Conservation (phyloP, 768 basidiomycete genomes). For the Russula sp. region DNA sequence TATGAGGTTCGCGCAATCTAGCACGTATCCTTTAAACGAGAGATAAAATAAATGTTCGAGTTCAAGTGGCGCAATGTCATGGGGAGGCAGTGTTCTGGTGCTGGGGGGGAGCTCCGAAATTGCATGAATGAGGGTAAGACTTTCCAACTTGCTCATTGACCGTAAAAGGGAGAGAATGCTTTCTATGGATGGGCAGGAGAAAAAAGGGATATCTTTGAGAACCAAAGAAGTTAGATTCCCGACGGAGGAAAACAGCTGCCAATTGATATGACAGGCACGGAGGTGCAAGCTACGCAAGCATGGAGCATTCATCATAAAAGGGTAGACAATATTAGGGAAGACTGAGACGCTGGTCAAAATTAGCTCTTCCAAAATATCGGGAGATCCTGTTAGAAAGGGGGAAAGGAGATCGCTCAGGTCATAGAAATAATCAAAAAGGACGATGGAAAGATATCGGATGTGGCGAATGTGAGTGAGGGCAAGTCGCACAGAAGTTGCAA, state of each 20-base stretch:
- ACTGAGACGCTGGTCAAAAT: background rate
- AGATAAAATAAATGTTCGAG: background rate
- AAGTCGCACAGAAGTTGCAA: slow-evolving; percentile 4
- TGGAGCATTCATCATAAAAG: slow-evolving; percentile 4
- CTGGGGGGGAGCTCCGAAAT: slow-evolving; percentile 1
- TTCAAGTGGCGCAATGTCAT: background rate
- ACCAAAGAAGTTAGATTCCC: slow-evolving; percentile 7
- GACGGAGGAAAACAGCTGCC: slow-evolving; percentile 2
- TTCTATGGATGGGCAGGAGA: slow-evolving; percentile 1
- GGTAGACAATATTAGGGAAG: background rate
- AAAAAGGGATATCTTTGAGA: background rate
- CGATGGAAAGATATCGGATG: slow-evolving; percentile 13
- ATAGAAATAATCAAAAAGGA: background rate
- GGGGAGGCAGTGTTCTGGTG: slow-evolving; percentile 4
- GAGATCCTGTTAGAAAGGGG: background rate
- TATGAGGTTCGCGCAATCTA: slow-evolving; percentile 11
- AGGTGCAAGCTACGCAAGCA: slow-evolving; percentile 6
- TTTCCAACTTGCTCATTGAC: slow-evolving; percentile 8
- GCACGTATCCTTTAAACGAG: background rate
- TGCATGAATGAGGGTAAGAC: background rate
- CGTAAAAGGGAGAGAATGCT: background rate
- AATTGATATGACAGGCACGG: slow-evolving; percentile 1
- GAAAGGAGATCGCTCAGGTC: slow-evolving; percentile 1
- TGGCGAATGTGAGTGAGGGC: slow-evolving; percentile 14
- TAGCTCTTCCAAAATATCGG: slow-evolving; percentile 10